phyloP scores from a whole-genome alignment of 1,284 basidiomycete genomes.

The Psilocybe mexicana region DNA sequence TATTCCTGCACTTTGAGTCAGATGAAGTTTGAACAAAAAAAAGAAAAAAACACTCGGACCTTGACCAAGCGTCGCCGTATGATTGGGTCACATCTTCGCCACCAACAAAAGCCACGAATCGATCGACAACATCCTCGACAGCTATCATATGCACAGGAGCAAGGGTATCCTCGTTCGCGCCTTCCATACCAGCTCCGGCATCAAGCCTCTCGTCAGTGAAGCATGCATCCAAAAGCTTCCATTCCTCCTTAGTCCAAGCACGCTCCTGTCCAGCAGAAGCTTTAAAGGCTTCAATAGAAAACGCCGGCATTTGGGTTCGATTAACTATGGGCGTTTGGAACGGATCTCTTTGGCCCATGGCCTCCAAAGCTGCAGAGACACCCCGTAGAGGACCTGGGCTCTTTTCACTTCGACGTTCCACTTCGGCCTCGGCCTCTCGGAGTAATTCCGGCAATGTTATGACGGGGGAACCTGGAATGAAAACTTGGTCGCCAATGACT shows the following conservation, averaged over 20 bases:
- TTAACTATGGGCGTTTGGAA: slow-evolving; percentile 30
- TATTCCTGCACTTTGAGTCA: slow-evolving; percentile 41
- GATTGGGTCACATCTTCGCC: slow-evolving; percentile 37
- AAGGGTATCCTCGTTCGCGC: slow-evolving; percentile 32
- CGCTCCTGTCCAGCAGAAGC: slow-evolving; percentile 17
- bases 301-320: background rate
- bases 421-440: slow-evolving; percentile 56
- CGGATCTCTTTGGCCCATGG: slow-evolving; percentile 18
- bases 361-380: slow-evolving; percentile 1
- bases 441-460: slow-evolving; percentile 58
- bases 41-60: slow-evolving; percentile 38
- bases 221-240: slow-evolving; percentile 74
- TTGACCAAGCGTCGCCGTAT: slow-evolving; percentile 51
- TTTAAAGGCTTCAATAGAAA: background rate
- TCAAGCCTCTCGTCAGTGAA: slow-evolving; percentile 68
- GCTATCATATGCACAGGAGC: slow-evolving; percentile 51
- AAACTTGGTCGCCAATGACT: slow-evolving; percentile 51
- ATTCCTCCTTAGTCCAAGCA: slow-evolving; percentile 70
- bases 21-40: slow-evolving; percentile 7
- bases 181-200: slow-evolving; percentile 34
- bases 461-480: slow-evolving; percentile 54
- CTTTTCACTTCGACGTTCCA: slow-evolving; percentile 11
- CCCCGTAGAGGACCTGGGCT: slow-evolving; percentile 5
- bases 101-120: slow-evolving; percentile 51
- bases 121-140: slow-evolving; percentile 52